A percentile compares a stretch with the other conserved stretches of the same genome.
phyloP scores from a whole-genome alignment of 2,329 filamentous ascomycete species.

The Penicillium palitans region DNA sequence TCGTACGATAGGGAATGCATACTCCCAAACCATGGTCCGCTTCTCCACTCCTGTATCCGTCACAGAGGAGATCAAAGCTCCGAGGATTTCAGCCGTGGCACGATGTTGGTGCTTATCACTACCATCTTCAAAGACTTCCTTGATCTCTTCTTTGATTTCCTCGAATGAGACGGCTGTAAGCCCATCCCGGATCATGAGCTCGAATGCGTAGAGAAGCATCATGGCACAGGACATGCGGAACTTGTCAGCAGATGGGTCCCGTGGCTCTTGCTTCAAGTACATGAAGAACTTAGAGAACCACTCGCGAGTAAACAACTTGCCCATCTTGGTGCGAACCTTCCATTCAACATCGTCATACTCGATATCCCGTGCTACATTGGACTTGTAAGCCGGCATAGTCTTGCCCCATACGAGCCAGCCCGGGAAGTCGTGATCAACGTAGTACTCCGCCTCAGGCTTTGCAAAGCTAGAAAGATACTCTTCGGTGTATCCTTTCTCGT shows the following conservation, averaged over 20 bases:
- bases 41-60: constrained; percentile 73
- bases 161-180: constrained; percentile 76
- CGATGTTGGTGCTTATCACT: constrained; percentile 97
- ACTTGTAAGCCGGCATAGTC: constrained; percentile 75
- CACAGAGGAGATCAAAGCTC: constrained; percentile 77
- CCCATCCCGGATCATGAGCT: constrained; percentile 75
- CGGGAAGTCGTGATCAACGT: constrained; percentile 86
- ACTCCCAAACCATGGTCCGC: constrained; percentile 78
- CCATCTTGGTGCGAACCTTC: constrained; percentile 74
- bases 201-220: constrained; percentile 84
- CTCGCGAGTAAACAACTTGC: constrained; percentile 71
- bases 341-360: constrained; percentile 80
- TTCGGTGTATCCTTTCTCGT: constrained; percentile 75
- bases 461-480: constrained; percentile 77
- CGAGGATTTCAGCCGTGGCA: constrained; percentile 90
- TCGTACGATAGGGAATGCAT: constrained; percentile 83
- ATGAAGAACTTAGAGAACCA: constrained; percentile 90
- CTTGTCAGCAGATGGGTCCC: constrained; percentile 75
- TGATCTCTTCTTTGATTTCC: constrained; percentile 79
- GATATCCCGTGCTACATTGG: constrained; percentile 65
- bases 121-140: constrained; percentile 81
- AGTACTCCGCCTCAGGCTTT: constrained; percentile 76
- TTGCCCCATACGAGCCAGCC: constrained; percentile 97
- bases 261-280: constrained; percentile 93
- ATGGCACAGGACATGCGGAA: constrained; percentile 88